These are phyloP conservation scores for Solanum dulcamara DNA, from an alignment of 257 asterid species.

Conservation along the genomic window DNA sequence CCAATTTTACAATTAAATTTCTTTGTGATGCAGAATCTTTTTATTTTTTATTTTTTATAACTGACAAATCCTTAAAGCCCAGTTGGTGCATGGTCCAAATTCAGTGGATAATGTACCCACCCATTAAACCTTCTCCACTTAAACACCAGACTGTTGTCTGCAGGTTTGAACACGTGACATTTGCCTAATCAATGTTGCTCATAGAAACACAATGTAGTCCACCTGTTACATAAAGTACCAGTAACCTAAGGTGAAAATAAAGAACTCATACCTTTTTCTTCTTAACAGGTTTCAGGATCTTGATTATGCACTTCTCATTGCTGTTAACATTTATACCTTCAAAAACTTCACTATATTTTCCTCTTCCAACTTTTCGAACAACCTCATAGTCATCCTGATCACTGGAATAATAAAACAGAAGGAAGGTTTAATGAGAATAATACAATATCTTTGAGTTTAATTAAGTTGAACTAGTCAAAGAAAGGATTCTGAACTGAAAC, in stretches of 20 bases:
- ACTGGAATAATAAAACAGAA: slow-evolving; percentile 24
- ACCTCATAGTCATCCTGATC: slow-evolving; percentile 92
- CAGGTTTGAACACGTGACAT: not conserved
- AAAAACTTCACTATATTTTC: slow-evolving; percentile 93
- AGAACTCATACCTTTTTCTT: slow-evolving; percentile 65
- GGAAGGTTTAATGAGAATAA: not conserved
- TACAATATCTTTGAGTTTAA: not conserved
- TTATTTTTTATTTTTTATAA: not conserved
- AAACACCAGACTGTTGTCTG: not conserved
- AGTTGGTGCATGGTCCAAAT: not conserved
- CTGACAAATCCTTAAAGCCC: not conserved
- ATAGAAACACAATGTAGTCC: not conserved
- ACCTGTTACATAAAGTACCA: not conserved
- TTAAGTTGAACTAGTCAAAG: not conserved
- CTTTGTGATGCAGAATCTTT: not conserved
- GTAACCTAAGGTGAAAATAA: not conserved
- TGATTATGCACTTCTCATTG: slow-evolving; percentile 76
- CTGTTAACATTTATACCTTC: slow-evolving; percentile 81
- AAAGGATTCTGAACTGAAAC: not conserved
- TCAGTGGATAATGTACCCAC: not conserved
- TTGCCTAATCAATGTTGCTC: not conserved
- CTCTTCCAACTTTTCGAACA: slow-evolving; percentile 94
- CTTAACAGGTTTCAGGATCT: slow-evolving; percentile 94
- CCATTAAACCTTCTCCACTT: not conserved
- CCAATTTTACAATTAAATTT: not conserved